Base-by-base conservation (phyloP, 306 rosid genomes). In the Arachis stenosperma region DNA sequence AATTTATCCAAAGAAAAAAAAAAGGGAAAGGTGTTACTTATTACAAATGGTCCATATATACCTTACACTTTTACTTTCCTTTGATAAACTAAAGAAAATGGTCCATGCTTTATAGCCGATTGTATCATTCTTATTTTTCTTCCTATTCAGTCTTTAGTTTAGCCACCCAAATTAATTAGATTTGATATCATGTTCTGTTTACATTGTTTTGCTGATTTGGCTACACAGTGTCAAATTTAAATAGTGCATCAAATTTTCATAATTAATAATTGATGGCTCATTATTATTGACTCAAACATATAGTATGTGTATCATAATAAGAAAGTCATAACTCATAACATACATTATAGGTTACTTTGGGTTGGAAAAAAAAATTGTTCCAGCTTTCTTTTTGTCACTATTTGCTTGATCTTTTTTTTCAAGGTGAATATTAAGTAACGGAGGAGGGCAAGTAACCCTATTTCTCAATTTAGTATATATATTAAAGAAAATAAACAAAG, bases 331-430 rank as follows among this genome's bases (percentile, higher is more conserved):
- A 22, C 27, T 22, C 27, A 51, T 5, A n/a, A 51, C 17, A 51
- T 48, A 6, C 6, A 12, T 54, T 56, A 9, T 22, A 57, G 39
- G 40, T 15, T 27, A 39, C 30, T 48, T 4, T 55, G 11, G 27
- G 27, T 22, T 22, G 27, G 1, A 22, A 33, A 33, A 33, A 17
- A 33, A 36, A 10, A 40, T 67, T n/a, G 78, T 67, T 51, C 57
- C 65, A 63, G 3, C 80, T 71, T 76, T 77, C 76, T 67, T 71
- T 79, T 79, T 84, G 87, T 78, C 85, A 71, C 53, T 68, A 74
- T 68, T 74, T 73, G 88, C 6, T 79, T 86, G 81, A 74, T 65
- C 61, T 51, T 72, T 80, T 81, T 79, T 80, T 81, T 79, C 74
- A 13, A 50, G 30, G 61, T n/a, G 40, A 75, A 36, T 67, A 64